Percentiles rank a stretch among this genome's conserved stretches.
Evolutionary conservation across 768 basidiomycete species (phyloP).

Genomic region (Dacryopinax primogenitus): DNA sequence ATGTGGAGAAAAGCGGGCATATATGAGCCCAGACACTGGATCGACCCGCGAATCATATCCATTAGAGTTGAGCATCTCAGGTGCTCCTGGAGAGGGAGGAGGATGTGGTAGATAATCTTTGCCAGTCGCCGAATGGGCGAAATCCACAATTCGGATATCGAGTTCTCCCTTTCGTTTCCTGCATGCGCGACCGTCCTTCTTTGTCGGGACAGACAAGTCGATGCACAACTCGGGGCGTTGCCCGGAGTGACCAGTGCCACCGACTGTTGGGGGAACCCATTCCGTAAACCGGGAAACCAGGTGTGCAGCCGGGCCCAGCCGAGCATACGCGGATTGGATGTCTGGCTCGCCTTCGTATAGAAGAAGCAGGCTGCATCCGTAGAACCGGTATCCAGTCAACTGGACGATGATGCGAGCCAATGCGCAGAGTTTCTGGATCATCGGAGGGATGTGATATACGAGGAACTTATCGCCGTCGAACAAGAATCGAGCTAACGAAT

Average conservation of each 20-base stretch:
- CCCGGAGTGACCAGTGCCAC: not conserved
- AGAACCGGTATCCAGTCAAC: conserved; percentile 92
- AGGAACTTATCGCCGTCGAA: conserved; percentile 71
- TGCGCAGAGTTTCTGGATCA: conserved; percentile 86
- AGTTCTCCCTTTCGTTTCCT: conserved; percentile 65
- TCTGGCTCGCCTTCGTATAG: conserved; percentile 95
- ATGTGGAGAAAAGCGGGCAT: conserved; percentile 90
- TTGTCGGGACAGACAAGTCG: not conserved
- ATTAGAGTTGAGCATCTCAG: conserved; percentile 30
- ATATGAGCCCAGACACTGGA: conserved; percentile 65
- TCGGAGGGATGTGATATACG: conserved; percentile 79
- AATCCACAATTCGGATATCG: conserved; percentile 93
- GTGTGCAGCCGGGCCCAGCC: conserved; percentile 10
- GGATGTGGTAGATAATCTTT: conserved; percentile 70
- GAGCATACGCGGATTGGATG: conserved; percentile 54
- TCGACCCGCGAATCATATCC: conserved; percentile 78
- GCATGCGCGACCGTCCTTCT: not conserved
- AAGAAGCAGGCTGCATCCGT: conserved; percentile 89
- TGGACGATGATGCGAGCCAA: conserved; percentile 81
- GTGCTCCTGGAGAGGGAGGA: conserved; percentile 32
- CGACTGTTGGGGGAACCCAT: not conserved
- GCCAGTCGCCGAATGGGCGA: conserved; percentile 96
- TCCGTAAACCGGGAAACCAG: not conserved
- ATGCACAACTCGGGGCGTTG: not conserved
- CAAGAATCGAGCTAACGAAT: conserved; percentile 70